phyloP scores from a whole-genome alignment of 345 rosid genomes.

The Nasturtium officinale region DNA sequence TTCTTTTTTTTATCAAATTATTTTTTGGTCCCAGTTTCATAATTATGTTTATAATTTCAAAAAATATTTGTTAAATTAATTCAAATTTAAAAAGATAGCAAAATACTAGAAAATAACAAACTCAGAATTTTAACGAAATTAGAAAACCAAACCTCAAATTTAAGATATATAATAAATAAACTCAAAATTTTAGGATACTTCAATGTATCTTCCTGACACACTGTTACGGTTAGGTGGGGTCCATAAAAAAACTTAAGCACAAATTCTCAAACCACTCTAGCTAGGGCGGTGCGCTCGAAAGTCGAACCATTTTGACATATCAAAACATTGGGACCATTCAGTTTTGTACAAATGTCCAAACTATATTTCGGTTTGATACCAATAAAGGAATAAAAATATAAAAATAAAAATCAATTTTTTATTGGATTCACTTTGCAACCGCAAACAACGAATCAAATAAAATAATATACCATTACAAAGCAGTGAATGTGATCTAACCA shows the following conservation, averaged over 20 bases:
- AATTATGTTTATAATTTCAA: too few relatives aligned
- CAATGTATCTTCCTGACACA: neutral
- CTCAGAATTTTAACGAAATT: too few relatives aligned
- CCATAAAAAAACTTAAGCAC: neutral
- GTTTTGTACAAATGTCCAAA: slow-evolving; percentile 29
- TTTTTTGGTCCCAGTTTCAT: too few relatives aligned
- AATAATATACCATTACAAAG: neutral
- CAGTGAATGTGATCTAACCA: slow-evolving; percentile 30
- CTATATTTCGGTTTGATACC: slow-evolving; percentile 15
- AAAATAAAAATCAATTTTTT: neutral
- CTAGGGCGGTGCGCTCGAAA: slow-evolving; percentile 36
- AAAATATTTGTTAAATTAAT: too few relatives aligned
- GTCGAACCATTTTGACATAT: slow-evolving; percentile 30
- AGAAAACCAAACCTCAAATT: neutral
- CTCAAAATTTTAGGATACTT: neutral
- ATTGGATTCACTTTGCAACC: slow-evolving; percentile 22
- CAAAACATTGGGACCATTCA: slow-evolving; percentile 34
- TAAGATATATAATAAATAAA: neutral
- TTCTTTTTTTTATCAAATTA: too few relatives aligned
- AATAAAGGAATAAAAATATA: neutral
- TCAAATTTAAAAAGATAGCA: too few relatives aligned
- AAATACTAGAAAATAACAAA: too few relatives aligned
- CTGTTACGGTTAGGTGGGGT: slow-evolving; percentile 18
- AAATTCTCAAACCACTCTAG: neutral
- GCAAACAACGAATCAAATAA: slow-evolving; percentile 33